These are phyloP conservation scores for Debaryomyces sp. DNA, from an alignment of 1,139 yeast genomes.

Conservation along the genomic window DNA sequence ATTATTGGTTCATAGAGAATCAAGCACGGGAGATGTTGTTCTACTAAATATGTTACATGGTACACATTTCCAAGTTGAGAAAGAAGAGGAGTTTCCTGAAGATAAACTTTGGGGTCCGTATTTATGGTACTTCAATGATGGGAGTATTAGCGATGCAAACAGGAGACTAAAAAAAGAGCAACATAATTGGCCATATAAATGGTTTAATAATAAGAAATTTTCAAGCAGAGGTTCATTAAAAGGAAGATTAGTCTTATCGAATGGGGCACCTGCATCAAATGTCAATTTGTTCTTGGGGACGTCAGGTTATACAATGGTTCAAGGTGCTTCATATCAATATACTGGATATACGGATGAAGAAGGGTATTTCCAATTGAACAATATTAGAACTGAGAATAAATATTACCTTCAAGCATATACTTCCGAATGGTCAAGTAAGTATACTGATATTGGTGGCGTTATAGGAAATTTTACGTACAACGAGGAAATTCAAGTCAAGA, in stretches of 20 bases:
- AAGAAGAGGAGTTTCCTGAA: constrained; percentile 8
- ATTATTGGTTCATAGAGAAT: constrained; percentile 14
- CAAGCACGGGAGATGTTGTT: constrained; percentile 15
- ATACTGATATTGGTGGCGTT: constrained; percentile 9
- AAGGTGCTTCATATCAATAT: constrained; percentile 16
- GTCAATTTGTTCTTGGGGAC: constrained; percentile 14
- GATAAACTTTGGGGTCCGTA: constrained; percentile 16
- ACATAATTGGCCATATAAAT: constrained; percentile 14
- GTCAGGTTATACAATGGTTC: constrained; percentile 15
- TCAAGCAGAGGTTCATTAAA: constrained; percentile 10
- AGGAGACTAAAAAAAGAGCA: constrained; percentile 12
- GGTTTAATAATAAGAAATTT: constrained; percentile 11
- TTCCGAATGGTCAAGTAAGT: constrained; percentile 13
- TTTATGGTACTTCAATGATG: constrained; percentile 15
- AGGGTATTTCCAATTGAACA: constrained; percentile 12
- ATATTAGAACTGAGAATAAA: constrained; percentile 10
- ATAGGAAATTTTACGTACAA: background rate
- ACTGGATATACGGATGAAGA: constrained; percentile 15
- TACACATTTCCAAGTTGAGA: constrained; percentile 14
- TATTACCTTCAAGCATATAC: constrained; percentile 12
- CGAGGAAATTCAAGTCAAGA: background rate
- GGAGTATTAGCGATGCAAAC: constrained; percentile 15
- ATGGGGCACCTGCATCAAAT: constrained; percentile 13
- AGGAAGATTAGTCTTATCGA: constrained; percentile 10
- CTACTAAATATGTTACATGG: constrained; percentile 16